Conservation (phyloP, 2,329 filamentous ascomycete genomes). For the Colletotrichum brevisporum region DNA sequence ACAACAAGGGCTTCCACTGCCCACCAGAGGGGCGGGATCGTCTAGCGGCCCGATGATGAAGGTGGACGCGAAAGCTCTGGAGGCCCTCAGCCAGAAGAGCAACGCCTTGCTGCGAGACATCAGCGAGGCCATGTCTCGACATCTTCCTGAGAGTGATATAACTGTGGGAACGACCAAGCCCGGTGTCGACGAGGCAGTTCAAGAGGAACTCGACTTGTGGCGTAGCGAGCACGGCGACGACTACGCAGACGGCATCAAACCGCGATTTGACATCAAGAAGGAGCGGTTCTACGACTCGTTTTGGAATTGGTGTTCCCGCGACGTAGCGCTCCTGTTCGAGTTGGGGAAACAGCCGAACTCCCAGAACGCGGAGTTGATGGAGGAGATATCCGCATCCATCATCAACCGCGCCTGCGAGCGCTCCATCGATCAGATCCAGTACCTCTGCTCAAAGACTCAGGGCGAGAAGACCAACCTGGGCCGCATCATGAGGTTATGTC, state of each 20-base stretch:
- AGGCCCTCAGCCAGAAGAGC: conserved; percentile 69
- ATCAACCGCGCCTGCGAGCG: conserved; percentile 99
- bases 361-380: neutral
- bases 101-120: neutral
- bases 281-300: conserved; percentile 96
- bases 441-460: conserved; percentile 97
- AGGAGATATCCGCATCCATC: conserved; percentile 88
- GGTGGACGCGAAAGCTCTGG: conserved; percentile 89
- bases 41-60: conserved; percentile 85
- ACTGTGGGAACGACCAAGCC: neutral
- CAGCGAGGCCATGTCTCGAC: conserved; percentile 8
- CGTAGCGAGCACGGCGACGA: conserved; percentile 94
- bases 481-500: conserved; percentile 21
- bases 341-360: neutral
- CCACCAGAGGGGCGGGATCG: neutral
- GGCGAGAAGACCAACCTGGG: conserved; percentile 88
- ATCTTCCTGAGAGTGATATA: conserved; percentile 60
- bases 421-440: conserved; percentile 98
- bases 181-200: neutral
- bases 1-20: neutral
- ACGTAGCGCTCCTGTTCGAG: conserved; percentile 54
- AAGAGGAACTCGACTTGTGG: conserved; percentile 92
- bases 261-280: conserved; percentile 92
- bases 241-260: conserved; percentile 94
- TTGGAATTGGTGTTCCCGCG: conserved; percentile 99